A percentile compares a stretch with the other conserved stretches of the same genome.
Conservation (phyloP, 2,329 filamentous ascomycete species). For the Knufia petricola region DNA sequence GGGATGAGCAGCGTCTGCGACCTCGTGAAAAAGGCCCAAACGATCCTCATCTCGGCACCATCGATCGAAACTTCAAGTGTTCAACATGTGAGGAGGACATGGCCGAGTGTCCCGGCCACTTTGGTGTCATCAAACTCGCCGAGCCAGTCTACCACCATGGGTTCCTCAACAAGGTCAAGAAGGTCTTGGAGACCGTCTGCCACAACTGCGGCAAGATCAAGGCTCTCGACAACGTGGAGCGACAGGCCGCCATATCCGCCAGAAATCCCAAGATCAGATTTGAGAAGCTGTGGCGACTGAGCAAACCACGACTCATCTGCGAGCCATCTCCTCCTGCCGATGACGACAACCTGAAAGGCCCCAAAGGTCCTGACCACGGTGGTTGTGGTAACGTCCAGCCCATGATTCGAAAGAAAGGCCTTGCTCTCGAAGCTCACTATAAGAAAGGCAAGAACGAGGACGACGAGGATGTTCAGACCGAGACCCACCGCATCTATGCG, state of each 20-base stretch:
- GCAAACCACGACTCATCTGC: slow-evolving; percentile 78
- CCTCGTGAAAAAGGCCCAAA: slow-evolving; percentile 88
- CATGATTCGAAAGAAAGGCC: slow-evolving; percentile 73
- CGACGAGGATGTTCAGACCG: slow-evolving; percentile 55
- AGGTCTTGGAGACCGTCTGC: slow-evolving; percentile 96
- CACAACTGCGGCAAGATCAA: slow-evolving; percentile 97
- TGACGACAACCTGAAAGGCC: slow-evolving; percentile 55
- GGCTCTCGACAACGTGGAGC: slow-evolving; percentile 68
- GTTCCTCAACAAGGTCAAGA: slow-evolving; percentile 99
- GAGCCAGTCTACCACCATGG: slow-evolving; percentile 92
- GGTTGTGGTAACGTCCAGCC: slow-evolving; percentile 91
- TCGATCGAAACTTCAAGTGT: slow-evolving; percentile 91
- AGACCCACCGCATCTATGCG: slow-evolving; percentile 65
- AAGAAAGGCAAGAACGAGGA: slow-evolving; percentile 59
- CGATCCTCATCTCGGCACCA: slow-evolving; percentile 89
- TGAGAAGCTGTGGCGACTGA: slow-evolving; percentile 81
- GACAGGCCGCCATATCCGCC: slow-evolving; percentile 67
- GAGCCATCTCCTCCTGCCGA: slow-evolving; percentile 64
- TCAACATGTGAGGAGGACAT: slow-evolving; percentile 94
- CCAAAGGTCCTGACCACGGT: slow-evolving; percentile 55
- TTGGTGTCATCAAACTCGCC: slow-evolving; percentile 95
- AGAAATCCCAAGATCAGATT: slow-evolving; percentile 93
- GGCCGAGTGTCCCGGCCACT: slow-evolving; percentile 93
- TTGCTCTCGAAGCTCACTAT: slow-evolving; percentile 70
- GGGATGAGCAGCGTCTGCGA: slow-evolving; percentile 81